These are phyloP conservation scores for Cyberlindnera sargentensis DNA, from an alignment of 805 yeast genomes.

Conservation along the genomic window DNA sequence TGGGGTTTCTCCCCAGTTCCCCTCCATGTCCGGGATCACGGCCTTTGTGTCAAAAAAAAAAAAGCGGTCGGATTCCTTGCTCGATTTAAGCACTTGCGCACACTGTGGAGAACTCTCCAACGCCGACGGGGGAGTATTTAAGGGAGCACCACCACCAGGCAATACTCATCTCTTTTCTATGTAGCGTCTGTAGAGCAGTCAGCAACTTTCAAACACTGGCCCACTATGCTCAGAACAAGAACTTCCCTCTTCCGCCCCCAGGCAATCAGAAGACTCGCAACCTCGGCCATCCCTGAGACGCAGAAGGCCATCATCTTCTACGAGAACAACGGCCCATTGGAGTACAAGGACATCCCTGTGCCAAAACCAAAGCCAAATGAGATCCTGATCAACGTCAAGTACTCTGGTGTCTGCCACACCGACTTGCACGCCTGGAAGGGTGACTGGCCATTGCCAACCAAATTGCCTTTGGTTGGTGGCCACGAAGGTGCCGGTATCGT, in stretches of 20 bases:
- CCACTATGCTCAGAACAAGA: slow-evolving; percentile 8
- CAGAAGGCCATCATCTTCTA: slow-evolving; percentile 50
- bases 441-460: slow-evolving; percentile 54
- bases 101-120: no score
- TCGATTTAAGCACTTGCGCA: no score
- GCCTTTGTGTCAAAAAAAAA: no score
- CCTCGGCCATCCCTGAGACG: slow-evolving; percentile 33
- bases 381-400: slow-evolving; percentile 48
- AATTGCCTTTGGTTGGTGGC: slow-evolving; percentile 58
- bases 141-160: no score
- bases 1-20: no score
- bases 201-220: no score
- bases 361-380: slow-evolving; percentile 54
- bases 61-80: no score
- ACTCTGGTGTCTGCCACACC: slow-evolving; percentile 62
- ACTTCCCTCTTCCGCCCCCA: slow-evolving; percentile 4
- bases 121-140: no score
- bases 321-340: slow-evolving; percentile 40
- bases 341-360: slow-evolving; percentile 47
- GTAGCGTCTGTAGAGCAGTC: no score
- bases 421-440: slow-evolving; percentile 66
- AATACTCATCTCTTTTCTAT: no score
- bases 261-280: slow-evolving; percentile 14
- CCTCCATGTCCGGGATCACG: no score
- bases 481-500: slow-evolving; percentile 67